Conservation (phyloP, 1,139 yeast genomes). For the Geotrichum klebahnii region DNA sequence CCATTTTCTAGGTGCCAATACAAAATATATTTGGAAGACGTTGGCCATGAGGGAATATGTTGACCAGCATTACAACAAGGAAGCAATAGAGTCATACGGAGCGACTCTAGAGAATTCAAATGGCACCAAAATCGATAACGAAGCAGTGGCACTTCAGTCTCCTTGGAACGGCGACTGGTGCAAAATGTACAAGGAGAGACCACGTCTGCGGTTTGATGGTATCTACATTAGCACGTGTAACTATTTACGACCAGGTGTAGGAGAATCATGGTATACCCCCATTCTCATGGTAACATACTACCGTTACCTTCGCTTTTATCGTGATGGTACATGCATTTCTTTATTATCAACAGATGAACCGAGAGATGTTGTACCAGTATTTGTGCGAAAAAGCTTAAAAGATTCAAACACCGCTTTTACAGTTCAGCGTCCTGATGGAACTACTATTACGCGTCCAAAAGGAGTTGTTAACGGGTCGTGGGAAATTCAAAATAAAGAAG, state of each 20-base stretch:
- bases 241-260: conserved; percentile 75
- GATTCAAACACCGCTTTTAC: conserved; percentile 17
- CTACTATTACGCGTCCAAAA: conserved; percentile 30
- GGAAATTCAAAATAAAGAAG: conserved; percentile 49
- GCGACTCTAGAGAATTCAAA: not conserved
- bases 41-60: conserved; percentile 57
- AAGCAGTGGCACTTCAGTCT: conserved; percentile 1
- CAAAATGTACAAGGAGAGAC: conserved; percentile 47
- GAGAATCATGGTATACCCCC: conserved; percentile 71
- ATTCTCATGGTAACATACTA: conserved; percentile 82
- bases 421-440: conserved; percentile 27
- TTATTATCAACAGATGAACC: conserved; percentile 32
- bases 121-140: conserved; percentile 1
- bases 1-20: conserved; percentile 58
- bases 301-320: conserved; percentile 74
- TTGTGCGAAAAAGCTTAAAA: conserved; percentile 30
- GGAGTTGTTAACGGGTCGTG: conserved; percentile 49
- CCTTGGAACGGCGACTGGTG: conserved; percentile 38
- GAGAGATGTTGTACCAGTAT: conserved; percentile 42
- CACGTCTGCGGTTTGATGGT: conserved; percentile 76
- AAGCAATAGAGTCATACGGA: conserved; percentile 16
- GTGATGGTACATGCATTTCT: conserved; percentile 61
- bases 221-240: conserved; percentile 81
- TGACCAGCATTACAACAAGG: conserved; percentile 43
- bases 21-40: conserved; percentile 53